Evolutionary conservation across 495 filamentous ascomycete genomes (phyloP).

Genomic region (Aspergillus incahuasiensis): DNA sequence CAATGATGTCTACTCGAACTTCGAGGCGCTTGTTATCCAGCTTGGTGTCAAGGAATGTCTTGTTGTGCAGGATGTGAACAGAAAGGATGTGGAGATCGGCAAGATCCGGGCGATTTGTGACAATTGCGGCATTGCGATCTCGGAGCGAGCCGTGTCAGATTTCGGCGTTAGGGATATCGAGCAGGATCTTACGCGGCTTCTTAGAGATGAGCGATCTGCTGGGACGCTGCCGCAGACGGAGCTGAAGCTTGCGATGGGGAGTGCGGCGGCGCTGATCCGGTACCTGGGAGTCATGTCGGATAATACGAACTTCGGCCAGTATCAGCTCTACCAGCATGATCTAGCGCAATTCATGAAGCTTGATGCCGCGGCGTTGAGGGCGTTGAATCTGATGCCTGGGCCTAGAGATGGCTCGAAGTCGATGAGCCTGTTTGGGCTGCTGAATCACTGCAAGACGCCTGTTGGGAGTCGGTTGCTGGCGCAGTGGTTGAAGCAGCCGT

Average conservation of each 20-base stretch:
- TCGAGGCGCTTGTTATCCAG: slow-evolving; percentile 94
- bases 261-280: slow-evolving; percentile 88
- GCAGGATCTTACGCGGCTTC: slow-evolving; percentile 80
- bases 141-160: slow-evolving; percentile 68
- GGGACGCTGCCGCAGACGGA: slow-evolving; percentile 84
- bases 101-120: slow-evolving; percentile 88
- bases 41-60: slow-evolving; percentile 93
- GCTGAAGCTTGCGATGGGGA: slow-evolving; percentile 93
- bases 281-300: slow-evolving; percentile 92
- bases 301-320: slow-evolving; percentile 91
- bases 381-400: slow-evolving; percentile 95
- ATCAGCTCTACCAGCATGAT: slow-evolving; percentile 95
- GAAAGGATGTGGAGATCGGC: slow-evolving; percentile 81
- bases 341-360: slow-evolving; percentile 98
- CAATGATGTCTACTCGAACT: slow-evolving; percentile 97
- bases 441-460: slow-evolving; percentile 98
- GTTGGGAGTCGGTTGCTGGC: slow-evolving; percentile 84
- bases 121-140: slow-evolving; percentile 83
- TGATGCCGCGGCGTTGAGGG: slow-evolving; percentile 88
- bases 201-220: slow-evolving; percentile 78
- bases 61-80: slow-evolving; percentile 66
- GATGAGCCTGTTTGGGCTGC: slow-evolving; percentile 92
- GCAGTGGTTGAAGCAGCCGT: slow-evolving; percentile 96
- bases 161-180: slow-evolving; percentile 94
- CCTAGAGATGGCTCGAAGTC: slow-evolving; percentile 89